Conservation (phyloP, 805 yeast genomes). For the Myxozyma udenii region DNA sequence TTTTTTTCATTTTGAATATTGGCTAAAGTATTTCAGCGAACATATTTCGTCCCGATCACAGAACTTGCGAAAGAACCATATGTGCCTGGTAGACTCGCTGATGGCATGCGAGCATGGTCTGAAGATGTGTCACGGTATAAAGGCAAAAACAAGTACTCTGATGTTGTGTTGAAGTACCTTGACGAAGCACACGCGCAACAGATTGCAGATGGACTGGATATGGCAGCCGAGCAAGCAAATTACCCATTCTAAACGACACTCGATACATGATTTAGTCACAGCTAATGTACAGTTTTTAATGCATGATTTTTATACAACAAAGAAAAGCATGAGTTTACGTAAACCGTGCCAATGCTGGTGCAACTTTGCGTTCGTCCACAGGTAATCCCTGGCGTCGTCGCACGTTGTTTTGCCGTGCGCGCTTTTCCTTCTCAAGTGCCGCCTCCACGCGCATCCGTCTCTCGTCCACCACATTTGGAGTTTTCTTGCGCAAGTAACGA, state of each 20-base stretch:
- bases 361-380: conserved; percentile 17
- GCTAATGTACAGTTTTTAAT: no score
- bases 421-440: conserved; percentile 71
- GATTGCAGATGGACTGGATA: conserved; percentile 16
- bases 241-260: conserved; percentile 24
- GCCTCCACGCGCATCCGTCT: conserved; percentile 73
- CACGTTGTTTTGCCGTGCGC: conserved; percentile 54
- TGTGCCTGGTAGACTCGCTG: conserved; percentile 56
- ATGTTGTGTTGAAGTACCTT: conserved; percentile 21
- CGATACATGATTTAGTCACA: not conserved
- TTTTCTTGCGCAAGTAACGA: conserved; percentile 75
- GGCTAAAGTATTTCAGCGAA: conserved; percentile 38
- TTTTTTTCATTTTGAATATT: not conserved
- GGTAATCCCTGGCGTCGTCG: conserved; percentile 44
- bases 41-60: conserved; percentile 57
- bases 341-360: conserved; percentile 29
- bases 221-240: conserved; percentile 14
- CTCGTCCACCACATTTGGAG: conserved; percentile 80
- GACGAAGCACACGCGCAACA: conserved; percentile 29
- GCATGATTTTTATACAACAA: no score
- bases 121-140: conserved; percentile 59
- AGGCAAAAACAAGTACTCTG: conserved; percentile 43
- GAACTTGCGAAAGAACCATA: conserved; percentile 58
- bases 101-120: conserved; percentile 60
- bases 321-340: not conserved